Base-by-base conservation (phyloP, 2,329 filamentous ascomycete species). In the Mycosphaerella sp. region DNA sequence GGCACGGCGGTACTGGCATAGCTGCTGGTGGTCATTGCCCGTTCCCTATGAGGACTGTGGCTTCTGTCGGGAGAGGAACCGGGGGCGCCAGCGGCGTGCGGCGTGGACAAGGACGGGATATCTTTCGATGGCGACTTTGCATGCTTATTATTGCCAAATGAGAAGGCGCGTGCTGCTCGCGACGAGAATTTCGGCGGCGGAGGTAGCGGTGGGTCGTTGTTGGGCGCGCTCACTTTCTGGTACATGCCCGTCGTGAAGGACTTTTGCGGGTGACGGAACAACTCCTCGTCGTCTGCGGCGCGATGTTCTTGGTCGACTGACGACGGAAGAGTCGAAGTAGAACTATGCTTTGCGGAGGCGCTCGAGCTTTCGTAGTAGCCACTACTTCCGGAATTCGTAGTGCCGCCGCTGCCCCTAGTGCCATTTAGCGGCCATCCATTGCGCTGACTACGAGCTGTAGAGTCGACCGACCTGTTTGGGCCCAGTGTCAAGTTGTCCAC, bases 321-420 rank as follows among this genome's bases (percentile, higher is more conserved):
- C 16, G 76, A 79, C 34, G 77, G 78, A 35, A 78, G 68, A 6
- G 77, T 79, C 6, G 77, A 79, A 6, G 77, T 75, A 27, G 75
- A 79, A 64, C 76, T 79, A 56, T 75, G 71, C 41, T 76, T 75
- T 39, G 73, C 73, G 36, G 77, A 79, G 13, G 67, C 66, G 41
- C 67, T 64, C 34, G 68, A 69, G 34, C 64, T 68, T 42, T 68
- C 66, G 63, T 68, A 66, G 55, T 70, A 68, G 45, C 70, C 70
- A 41, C 73, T 75, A 17, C 72, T 74, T 44, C 66, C 67, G 18
- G 75, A 77, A 49, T 71, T 70, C 41, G 74, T 68, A 39, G 74
- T 76, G 45, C 71, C 72, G 57, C 72, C 74, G 62, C 75, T 78
- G 51, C 70, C 71, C 60, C 70, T 76, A 62, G 60, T 60, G 52